Percentiles rank a stretch among this genome's conserved stretches.
phyloP scores from a whole-genome alignment of 2,329 filamentous ascomycete species.

The Fusarium annulatum region DNA sequence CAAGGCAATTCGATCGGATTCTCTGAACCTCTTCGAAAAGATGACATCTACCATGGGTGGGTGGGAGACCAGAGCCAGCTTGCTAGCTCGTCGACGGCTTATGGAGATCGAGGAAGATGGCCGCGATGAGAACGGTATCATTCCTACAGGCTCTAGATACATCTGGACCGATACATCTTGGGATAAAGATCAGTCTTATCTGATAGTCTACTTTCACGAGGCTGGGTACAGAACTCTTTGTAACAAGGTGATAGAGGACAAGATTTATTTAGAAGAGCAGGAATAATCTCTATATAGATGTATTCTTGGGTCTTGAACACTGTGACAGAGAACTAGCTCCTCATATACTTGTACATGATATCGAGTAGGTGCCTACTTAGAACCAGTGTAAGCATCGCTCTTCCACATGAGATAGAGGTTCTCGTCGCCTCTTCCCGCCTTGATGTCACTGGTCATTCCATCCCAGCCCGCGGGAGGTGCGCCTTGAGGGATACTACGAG shows the following conservation, averaged over 20 bases:
- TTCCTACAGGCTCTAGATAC: neutral
- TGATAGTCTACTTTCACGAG: neutral
- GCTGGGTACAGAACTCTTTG: neutral
- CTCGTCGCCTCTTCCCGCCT: neutral
- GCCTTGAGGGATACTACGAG: neutral
- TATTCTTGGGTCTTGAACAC: neutral
- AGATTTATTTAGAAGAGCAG: neutral
- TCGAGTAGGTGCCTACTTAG: too few relatives aligned
- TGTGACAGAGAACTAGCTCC: too few relatives aligned
- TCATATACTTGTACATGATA: neutral
- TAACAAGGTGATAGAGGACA: neutral
- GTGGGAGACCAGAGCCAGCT: neutral
- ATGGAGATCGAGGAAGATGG: neutral
- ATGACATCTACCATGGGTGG: neutral
- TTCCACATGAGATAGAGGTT: too few relatives aligned
- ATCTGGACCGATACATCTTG: neutral
- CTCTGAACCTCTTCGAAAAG: neutral
- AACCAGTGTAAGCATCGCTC: too few relatives aligned
- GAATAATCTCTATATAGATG: rapidly evolving
- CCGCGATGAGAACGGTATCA: neutral
- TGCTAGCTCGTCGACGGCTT: neutral
- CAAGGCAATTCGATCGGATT: neutral
- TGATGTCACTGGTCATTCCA: neutral
- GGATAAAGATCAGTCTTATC: neutral
- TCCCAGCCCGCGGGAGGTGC: neutral